phyloP scores from a whole-genome alignment of 1,284 basidiomycete genomes.

The Trichosporon sp. region DNA sequence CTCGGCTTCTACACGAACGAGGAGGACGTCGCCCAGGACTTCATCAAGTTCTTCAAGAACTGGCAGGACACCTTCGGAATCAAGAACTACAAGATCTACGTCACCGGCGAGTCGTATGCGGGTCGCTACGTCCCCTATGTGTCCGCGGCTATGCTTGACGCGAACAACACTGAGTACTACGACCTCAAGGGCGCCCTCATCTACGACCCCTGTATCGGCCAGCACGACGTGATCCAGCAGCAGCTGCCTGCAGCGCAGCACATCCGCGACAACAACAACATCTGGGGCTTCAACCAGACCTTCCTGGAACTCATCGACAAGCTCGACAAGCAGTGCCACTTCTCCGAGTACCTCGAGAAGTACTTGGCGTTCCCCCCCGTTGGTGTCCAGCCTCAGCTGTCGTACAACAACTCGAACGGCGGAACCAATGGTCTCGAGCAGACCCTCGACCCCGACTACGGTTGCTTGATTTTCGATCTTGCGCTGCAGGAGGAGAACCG shows the following conservation, averaged over 20 bases:
- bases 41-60: constrained; percentile 40
- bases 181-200: constrained; percentile 37
- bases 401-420: constrained; percentile 41
- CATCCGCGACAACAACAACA: constrained; percentile 25
- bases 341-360: constrained; percentile 65
- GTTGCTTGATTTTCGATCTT: constrained; percentile 68
- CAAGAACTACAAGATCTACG: constrained; percentile 36
- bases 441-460: constrained; percentile 33
- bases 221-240: constrained; percentile 63
- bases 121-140: constrained; percentile 58
- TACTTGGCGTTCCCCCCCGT: constrained; percentile 67
- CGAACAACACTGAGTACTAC: constrained; percentile 34
- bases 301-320: constrained; percentile 66
- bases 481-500: constrained; percentile 65
- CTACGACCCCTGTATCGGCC: constrained; percentile 40
- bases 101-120: constrained; percentile 52
- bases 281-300: constrained; percentile 55
- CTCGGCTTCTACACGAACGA: constrained; percentile 62
- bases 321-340: constrained; percentile 64
- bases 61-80: constrained; percentile 30
- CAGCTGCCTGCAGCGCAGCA: constrained; percentile 64
- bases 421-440: constrained; percentile 36
- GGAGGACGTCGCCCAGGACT: constrained; percentile 48
- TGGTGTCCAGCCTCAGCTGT: constrained; percentile 48
- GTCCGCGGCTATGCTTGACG: constrained; percentile 41